Evolutionary conservation across 2,329 filamentous ascomycete species (phyloP), one percentile per base, ranked within the genome.

Genomic region (Colletotrichum tanaceti): DNA sequence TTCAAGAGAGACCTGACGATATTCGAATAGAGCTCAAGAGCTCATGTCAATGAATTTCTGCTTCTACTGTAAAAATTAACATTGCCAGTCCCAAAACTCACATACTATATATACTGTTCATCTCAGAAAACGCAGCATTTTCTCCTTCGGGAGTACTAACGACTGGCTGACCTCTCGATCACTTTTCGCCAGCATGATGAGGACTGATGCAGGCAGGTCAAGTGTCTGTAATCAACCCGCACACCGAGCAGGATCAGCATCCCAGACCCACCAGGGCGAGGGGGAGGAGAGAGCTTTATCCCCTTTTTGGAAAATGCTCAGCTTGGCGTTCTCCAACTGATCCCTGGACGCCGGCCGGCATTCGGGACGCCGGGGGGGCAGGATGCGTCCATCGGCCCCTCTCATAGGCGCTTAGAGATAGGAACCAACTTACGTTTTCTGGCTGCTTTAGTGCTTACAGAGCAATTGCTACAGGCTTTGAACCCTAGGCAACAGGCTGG

Each of bases 291-390:
- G 28, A n/a, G 28, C 44, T 32, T 47, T 52, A 16, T 62, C n/a
- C 58, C 63, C 1, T 22, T 35, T 28, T 58, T 18, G 66, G 57
- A 53, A 43, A 53, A 41, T 62, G 66, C 63, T 28, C 4, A 10
- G 1, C 41, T 28, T 41, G 49, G 53, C 47, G 28, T 35, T 46
- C 14, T 20, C 24, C 35, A 22, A 38, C 18, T 1, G 18, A 35
- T 32, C 24, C 46, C 18, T 11, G n/a, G n/a, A n/a, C n/a, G n/a
- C n/a, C n/a, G 3, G 43, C 13, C n/a, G 5, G 43, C 43, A 7
- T 11, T n/a, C n/a, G n/a, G n/a, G 43, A 3, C 20, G 54, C 7
- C 28, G 7, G 28, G 28, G 7, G 28, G 28, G 28, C 11, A 2
- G 2, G 2, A 53, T 10, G 0, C 11, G 9, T 41, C 39, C 39